A percentile compares a stretch with the other conserved stretches of the same genome.
These are phyloP conservation scores for Protomyces arabidopsidicola DNA, from an alignment of 1,139 yeast genomes.

Conservation along the genomic window DNA sequence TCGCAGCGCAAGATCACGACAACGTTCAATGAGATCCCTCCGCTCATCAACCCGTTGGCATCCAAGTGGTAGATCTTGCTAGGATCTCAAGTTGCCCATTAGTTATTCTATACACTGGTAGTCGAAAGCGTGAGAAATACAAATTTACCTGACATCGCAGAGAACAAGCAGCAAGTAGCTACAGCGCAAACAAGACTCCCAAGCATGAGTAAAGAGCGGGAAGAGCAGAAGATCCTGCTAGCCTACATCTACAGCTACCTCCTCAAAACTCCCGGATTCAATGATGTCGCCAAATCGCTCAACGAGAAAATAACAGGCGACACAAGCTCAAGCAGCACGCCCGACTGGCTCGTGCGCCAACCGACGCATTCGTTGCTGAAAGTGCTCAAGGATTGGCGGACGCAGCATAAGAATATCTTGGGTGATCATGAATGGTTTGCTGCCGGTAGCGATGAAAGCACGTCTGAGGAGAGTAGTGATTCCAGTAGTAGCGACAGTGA, in stretches of 20 bases:
- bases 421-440: slow-evolving; percentile 24
- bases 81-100: too few species aligned
- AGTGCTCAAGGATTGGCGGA: slow-evolving; percentile 4
- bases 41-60: slow-evolving; percentile 18
- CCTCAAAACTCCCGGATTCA: not conserved
- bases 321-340: not conserved
- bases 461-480: not conserved
- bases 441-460: slow-evolving; percentile 30
- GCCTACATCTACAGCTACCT: slow-evolving; percentile 9
- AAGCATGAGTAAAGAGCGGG: slow-evolving; percentile 11
- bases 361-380: slow-evolving; percentile 15
- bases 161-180: too few species aligned
- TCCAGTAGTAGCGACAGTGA: not conserved
- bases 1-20: slow-evolving; percentile 7
- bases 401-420: not conserved
- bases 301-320: too few species aligned
- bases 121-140: too few species aligned
- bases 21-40: slow-evolving; percentile 17
- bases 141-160: too few species aligned
- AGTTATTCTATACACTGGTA: too few species aligned
- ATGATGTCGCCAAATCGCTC: not conserved
- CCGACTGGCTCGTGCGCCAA: slow-evolving; percentile 5
- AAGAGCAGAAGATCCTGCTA: slow-evolving; percentile 11
- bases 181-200: too few species aligned
- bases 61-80: slow-evolving; percentile 13